Conservation (phyloP, 2,329 filamentous ascomycete species). For the Neonectria coccinea region DNA sequence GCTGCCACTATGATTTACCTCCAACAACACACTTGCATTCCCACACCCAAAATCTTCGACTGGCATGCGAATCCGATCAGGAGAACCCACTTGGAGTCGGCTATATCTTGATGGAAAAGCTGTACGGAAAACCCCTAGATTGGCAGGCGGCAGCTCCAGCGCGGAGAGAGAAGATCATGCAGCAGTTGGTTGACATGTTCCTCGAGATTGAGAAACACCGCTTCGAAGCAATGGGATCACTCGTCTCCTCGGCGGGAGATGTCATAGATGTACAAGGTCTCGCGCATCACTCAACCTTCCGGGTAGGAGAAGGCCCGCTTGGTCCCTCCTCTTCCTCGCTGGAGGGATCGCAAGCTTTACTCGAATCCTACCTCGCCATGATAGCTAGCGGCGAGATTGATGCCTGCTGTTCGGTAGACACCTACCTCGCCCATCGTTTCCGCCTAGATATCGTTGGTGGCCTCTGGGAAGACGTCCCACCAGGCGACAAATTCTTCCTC, state of each 20-base stretch:
- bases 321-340: too few species aligned
- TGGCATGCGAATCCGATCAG: conserved; percentile 44
- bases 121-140: conserved; percentile 50
- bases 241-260: conserved; percentile 25
- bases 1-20: too few species aligned
- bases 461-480: too few species aligned
- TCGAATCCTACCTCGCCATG: too few species aligned
- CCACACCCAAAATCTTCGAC: conserved; percentile 20
- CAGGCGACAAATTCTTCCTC: too few species aligned
- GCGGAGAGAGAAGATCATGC: conserved; percentile 48
- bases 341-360: too few species aligned
- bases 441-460: too few species aligned
- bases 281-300: conserved; percentile 36
- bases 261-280: conserved; percentile 26
- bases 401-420: too few species aligned
- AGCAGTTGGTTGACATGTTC: conserved; percentile 48
- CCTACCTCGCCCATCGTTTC: too few species aligned
- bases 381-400: too few species aligned
- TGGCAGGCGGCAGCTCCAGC: conserved; percentile 45
- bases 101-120: conserved; percentile 58
- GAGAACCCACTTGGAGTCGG: conserved; percentile 50
- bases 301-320: conserved; percentile 2
- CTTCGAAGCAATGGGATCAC: conserved; percentile 46
- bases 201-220: conserved; percentile 49
- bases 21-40: background rate